Percentiles rank a stretch among this genome's conserved stretches.
phyloP scores from a whole-genome alignment of 192 early-diverging fungal genomes.

The Dispira parvispora region DNA sequence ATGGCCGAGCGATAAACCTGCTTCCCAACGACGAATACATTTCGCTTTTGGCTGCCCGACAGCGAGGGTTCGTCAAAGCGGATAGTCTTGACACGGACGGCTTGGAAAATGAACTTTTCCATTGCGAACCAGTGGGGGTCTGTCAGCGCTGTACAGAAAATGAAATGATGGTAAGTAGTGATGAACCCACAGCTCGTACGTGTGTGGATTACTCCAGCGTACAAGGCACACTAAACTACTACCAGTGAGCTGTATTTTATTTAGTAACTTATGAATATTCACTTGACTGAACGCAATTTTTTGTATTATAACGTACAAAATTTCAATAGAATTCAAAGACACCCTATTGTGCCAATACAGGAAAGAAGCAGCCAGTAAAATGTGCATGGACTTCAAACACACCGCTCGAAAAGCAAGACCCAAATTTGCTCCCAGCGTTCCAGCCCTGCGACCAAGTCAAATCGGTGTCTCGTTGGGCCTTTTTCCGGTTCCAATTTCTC shows the following conservation, averaged over 20 bases:
- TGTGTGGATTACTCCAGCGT: neutral
- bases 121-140: conserved; percentile 1
- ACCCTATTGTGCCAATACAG: neutral
- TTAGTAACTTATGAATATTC: no score
- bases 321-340: neutral
- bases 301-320: neutral
- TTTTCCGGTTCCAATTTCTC: conserved; percentile 11
- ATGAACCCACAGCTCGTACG: neutral
- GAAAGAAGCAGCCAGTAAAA: conserved; percentile 1
- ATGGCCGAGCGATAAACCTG: no score
- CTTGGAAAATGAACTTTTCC: neutral
- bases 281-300: neutral
- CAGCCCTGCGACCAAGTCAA: conserved; percentile 8
- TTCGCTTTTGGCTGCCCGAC: no score
- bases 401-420: neutral
- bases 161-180: neutral
- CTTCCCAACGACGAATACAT: no score
- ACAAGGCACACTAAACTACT: neutral
- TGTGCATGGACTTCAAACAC: neutral
- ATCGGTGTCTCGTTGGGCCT: conserved; percentile 8
- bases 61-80: no score
- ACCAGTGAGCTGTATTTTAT: neutral
- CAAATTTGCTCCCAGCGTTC: neutral
- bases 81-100: no score
- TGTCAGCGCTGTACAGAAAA: conserved; percentile 6